phyloP scores from a whole-genome alignment of 345 rosid genomes.

The Pugionium dolabratum region DNA sequence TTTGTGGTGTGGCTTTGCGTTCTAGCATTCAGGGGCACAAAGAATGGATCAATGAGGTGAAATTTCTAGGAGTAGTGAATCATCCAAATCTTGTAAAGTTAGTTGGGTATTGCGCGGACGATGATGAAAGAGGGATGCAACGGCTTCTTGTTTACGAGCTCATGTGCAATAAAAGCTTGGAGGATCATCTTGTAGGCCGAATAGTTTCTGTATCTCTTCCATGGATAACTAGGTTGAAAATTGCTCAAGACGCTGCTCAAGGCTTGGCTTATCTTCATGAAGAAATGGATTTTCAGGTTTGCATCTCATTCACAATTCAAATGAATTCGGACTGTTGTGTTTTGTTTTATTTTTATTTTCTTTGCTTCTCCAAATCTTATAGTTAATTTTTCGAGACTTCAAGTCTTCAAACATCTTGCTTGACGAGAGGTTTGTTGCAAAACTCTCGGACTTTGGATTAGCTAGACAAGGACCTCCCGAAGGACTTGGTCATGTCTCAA shows the following conservation, averaged over 20 bases:
- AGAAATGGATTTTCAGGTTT: conserved; percentile 94
- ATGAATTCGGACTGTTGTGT: neutral
- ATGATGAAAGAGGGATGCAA: conserved; percentile 93
- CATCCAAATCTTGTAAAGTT: conserved; percentile 94
- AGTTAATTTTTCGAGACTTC: conserved; percentile 93
- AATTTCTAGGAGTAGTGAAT: conserved; percentile 81
- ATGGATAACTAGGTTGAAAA: conserved; percentile 72
- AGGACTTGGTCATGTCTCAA: conserved; percentile 84
- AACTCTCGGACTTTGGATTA: conserved; percentile 94
- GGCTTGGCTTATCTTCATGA: conserved; percentile 96
- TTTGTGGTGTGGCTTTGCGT: conserved; percentile 44
- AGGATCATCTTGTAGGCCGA: conserved; percentile 73
- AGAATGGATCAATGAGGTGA: conserved; percentile 98
- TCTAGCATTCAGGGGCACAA: conserved; percentile 95
- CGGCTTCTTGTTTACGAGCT: conserved; percentile 86
- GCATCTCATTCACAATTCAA: neutral
- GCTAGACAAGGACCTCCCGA: conserved; percentile 94
- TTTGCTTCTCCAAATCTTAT: conserved; percentile 21
- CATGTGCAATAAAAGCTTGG: conserved; percentile 87
- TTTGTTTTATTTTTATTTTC: neutral
- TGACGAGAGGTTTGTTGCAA: conserved; percentile 80
- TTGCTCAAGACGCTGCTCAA: conserved; percentile 89
- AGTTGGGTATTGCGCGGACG: conserved; percentile 92
- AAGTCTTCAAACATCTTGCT: conserved; percentile 87
- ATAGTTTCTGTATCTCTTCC: conserved; percentile 51